Evolutionary conservation across 345 rosid species (phyloP), one percentile per base, ranked within the genome.

Genomic region (Geranium brycei): DNA sequence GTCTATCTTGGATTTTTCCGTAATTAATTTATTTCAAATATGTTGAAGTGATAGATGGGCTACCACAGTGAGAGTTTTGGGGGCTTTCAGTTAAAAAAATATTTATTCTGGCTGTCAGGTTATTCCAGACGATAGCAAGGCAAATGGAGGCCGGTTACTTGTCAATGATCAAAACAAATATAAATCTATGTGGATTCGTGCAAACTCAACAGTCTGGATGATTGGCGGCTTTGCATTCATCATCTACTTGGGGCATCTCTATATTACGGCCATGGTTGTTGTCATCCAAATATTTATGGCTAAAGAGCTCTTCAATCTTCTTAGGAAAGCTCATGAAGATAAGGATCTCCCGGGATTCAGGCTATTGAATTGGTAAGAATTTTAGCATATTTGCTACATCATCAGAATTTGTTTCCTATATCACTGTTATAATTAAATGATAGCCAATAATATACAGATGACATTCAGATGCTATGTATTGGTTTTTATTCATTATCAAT

Each of bases 191-290:
- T 80, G 78, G 91, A 80, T 92, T 53, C 80, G 95, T 62, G 70
- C 96, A 23, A 68, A 82, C 70, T 92, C 96, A 5, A 81, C 95
- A 0, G 59, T 92, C 64, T 92, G 98, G 96, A 92, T 92, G 98
- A 89, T 89, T 76, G 95, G 83, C 41, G 87, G 89, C 51, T 92
- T 92, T 63, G 85, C 80, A 15, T 75, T 89, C 19, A 62, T 89
- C 64, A 93, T 92, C 73, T 89, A 86, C 84, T 79, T 89, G 93
- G 98, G 98, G 2, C 98, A 92, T 83, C 96, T 89, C 57, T 92
- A 82, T 71, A 89, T 92, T 64, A 82, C 92, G n/a, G 96, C 96
- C 55, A 89, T 92, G 98, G 88, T 92, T 19, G 88, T 92, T 65
- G 96, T 92, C 56, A 89, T 92, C 69, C 96, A 92, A 79, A 86